Evolutionary conservation across 2,329 filamentous ascomycete genomes (phyloP).

Genomic region (Trichoderma asperellum): DNA sequence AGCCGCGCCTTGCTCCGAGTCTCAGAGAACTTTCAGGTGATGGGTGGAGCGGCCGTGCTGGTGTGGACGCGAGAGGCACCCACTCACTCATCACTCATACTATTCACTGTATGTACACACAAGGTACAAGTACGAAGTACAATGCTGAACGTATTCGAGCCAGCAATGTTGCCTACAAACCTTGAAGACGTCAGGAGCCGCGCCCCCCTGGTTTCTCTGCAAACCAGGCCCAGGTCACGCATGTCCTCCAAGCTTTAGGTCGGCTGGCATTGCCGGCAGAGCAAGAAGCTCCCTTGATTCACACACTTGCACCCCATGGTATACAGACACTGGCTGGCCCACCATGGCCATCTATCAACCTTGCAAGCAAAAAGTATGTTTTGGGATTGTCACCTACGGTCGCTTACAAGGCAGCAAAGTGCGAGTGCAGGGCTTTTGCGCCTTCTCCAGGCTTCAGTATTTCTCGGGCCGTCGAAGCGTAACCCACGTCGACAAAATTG

Average conservation of each 20-base stretch:
- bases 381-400: not conserved
- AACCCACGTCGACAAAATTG: not conserved
- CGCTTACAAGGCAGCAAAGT: not conserved
- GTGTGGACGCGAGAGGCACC: not conserved
- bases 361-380: not conserved
- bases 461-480: not conserved
- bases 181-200: not conserved
- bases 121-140: not conserved
- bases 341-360: not conserved
- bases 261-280: not conserved
- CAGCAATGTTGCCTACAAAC: not conserved
- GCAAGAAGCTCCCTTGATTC: not conserved
- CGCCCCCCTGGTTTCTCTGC: not conserved
- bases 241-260: not conserved
- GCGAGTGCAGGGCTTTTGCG: not conserved
- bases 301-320: not conserved
- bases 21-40: not conserved
- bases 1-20: not conserved
- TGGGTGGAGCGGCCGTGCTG: not conserved
- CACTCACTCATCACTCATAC: not conserved
- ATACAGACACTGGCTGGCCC: not conserved
- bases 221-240: not conserved
- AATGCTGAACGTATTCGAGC: not conserved
- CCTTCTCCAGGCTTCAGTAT: slow-evolving; percentile 13
- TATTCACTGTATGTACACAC: not conserved